Evolutionary conservation across 2,329 filamentous ascomycete species (phyloP).

Genomic region (Xylaria sp.): DNA sequence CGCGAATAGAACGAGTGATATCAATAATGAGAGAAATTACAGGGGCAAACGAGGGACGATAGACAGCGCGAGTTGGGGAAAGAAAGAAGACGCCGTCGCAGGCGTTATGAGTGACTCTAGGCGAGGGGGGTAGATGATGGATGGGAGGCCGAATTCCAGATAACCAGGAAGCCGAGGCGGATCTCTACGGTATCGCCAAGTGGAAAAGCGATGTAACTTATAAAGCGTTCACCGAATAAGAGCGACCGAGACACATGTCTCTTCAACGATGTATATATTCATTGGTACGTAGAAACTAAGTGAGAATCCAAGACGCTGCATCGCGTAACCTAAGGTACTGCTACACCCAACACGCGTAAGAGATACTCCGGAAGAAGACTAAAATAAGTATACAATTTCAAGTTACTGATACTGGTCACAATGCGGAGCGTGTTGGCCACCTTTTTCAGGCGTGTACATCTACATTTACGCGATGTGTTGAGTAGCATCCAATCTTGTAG

Average conservation of each 20-base stretch:
- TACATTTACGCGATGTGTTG: slow-evolving; percentile 13
- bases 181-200: background rate
- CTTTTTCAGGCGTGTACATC: slow-evolving; percentile 8
- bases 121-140: slow-evolving; percentile 2
- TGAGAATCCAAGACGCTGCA: background rate
- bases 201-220: slow-evolving; percentile 19
- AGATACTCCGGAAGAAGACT: background rate
- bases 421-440: slow-evolving; percentile 4
- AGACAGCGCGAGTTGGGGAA: background rate
- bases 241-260: slow-evolving; percentile 25
- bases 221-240: slow-evolving; percentile 7
- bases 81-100: background rate
- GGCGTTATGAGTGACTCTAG: background rate
- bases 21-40: background rate
- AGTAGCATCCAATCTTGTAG: background rate
- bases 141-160: slow-evolving; percentile 2
- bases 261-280: slow-evolving; percentile 3
- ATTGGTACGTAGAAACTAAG: slow-evolving; percentile 4
- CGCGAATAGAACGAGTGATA: slow-evolving; percentile 15
- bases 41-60: background rate
- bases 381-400: background rate
- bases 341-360: slow-evolving; percentile 4
- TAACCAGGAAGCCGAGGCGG: background rate
- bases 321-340: slow-evolving; percentile 27
- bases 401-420: background rate